Conservation (phyloP, 139 green algal genomes). For the Coelastrella sp. region DNA sequence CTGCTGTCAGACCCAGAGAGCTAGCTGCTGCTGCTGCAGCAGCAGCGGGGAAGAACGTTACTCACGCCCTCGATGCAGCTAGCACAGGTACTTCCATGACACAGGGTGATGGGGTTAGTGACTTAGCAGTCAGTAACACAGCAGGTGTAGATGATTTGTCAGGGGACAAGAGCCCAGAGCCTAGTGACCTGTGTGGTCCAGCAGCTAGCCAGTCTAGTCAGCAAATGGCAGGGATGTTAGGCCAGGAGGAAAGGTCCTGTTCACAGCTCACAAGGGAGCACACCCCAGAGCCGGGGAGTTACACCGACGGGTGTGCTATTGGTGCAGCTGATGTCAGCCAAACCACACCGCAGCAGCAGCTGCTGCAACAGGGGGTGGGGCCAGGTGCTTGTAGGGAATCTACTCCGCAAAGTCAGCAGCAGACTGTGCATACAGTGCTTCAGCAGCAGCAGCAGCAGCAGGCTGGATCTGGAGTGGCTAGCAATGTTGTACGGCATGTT, state of each 20-base stretch:
- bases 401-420: constrained; percentile 23
- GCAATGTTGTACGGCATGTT: constrained; percentile 14
- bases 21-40: background rate
- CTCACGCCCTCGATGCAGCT: background rate
- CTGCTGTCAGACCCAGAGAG: too few species aligned
- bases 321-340: background rate
- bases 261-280: background rate
- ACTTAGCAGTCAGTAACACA: background rate
- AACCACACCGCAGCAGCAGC: background rate
- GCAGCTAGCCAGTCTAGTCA: constrained; percentile 43
- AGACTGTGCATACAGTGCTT: background rate
- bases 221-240: constrained; percentile 37
- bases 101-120: background rate
- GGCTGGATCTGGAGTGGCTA: background rate
- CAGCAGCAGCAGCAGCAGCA: constrained; percentile 8
- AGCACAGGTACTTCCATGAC: background rate
- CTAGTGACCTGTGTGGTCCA: background rate
- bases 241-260: background rate
- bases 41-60: background rate
- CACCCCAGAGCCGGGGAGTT: background rate
- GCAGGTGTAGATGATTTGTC: background rate
- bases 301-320: background rate
- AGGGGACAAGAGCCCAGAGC: background rate
- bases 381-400: background rate
- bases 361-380: background rate